phyloP scores from a whole-genome alignment of 768 basidiomycete genomes.

The Sarcodon sp. region DNA sequence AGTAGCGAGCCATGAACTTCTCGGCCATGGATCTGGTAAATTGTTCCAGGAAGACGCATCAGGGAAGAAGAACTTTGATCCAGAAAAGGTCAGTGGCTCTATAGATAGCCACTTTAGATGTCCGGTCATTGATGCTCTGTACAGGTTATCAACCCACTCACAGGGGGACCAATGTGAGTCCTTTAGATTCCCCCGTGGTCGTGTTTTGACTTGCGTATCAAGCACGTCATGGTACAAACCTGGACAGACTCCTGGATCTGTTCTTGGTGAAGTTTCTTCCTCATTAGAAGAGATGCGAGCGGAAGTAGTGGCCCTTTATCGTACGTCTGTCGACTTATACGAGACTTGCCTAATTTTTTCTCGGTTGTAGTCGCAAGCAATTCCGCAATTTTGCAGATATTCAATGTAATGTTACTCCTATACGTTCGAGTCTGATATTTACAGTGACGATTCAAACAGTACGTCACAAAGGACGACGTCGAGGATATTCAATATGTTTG shows the following conservation, averaged over 20 bases:
- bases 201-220: not conserved
- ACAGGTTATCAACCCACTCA: constrained; percentile 73
- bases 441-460: constrained; percentile 26
- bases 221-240: constrained; percentile 83
- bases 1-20: constrained; percentile 82
- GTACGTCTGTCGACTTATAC: constrained; percentile 25
- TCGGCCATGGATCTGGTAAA: constrained; percentile 81
- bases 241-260: constrained; percentile 73
- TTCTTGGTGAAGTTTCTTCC: constrained; percentile 79
- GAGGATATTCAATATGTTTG: constrained; percentile 66
- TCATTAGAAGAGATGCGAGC: constrained; percentile 93
- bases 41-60: constrained; percentile 65
- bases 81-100: constrained; percentile 30
- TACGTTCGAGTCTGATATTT: too few relatives aligned
- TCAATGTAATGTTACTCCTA: constrained; percentile 33
- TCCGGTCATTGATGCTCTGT: not conserved
- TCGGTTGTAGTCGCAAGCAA: constrained; percentile 51
- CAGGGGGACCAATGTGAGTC: constrained; percentile 58
- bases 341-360: not conserved
- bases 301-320: constrained; percentile 73
- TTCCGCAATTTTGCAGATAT: constrained; percentile 64
- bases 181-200: not conserved
- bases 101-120: not conserved
- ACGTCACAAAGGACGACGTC: constrained; percentile 49
- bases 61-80: constrained; percentile 76